Conservation (phyloP, 106 monocot species). For the Platanthera zijinensis region DNA sequence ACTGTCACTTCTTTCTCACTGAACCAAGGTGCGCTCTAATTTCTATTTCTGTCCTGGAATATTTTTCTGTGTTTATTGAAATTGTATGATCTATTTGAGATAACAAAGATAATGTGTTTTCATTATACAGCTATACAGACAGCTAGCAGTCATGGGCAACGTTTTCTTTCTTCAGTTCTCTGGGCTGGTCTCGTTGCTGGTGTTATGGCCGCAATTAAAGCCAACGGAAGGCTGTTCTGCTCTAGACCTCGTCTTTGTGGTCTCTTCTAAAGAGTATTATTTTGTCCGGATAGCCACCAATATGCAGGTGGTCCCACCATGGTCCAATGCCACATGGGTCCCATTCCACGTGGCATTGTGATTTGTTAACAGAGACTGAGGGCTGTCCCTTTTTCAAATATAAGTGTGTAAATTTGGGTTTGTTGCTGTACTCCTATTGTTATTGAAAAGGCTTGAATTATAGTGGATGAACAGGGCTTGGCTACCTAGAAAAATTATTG, state of each 20-base stretch:
- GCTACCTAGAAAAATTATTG: too few relatives aligned
- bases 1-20: constrained; percentile 66
- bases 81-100: not conserved
- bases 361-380: too few relatives aligned
- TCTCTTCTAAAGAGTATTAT: constrained; percentile 20
- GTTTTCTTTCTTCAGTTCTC: constrained; percentile 60
- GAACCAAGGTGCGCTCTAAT: constrained; percentile 49
- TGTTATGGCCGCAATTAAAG: constrained; percentile 66
- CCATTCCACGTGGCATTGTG: too few relatives aligned
- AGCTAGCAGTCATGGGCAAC: constrained; percentile 50
- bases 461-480: too few relatives aligned
- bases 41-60: not conserved
- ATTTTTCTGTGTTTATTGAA: not conserved
- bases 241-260: constrained; percentile 87
- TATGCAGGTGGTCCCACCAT: too few relatives aligned
- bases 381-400: too few relatives aligned
- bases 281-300: too few relatives aligned
- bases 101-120: not conserved
- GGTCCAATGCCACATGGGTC: too few relatives aligned
- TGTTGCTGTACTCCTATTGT: too few relatives aligned
- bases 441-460: too few relatives aligned
- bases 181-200: constrained; percentile 79
- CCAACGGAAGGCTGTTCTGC: constrained; percentile 88
- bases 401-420: too few relatives aligned
- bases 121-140: not conserved